Conservation (phyloP, 2,329 filamentous ascomycete species). For the Gaeumannomyces sp. region DNA sequence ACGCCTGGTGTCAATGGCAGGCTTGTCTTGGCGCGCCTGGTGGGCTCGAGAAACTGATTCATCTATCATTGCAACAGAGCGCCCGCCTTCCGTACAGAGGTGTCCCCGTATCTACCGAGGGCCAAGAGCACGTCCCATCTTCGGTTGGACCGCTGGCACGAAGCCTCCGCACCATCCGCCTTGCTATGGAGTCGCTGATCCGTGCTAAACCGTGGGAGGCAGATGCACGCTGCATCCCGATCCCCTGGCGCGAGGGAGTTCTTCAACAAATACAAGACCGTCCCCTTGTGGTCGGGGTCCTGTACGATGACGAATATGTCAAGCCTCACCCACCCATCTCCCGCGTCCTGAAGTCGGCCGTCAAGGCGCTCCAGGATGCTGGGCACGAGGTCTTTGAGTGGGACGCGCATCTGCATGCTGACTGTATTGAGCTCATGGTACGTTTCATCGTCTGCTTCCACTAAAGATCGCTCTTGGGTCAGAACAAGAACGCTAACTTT, state of each 20-base stretch:
- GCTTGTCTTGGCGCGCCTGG: background rate
- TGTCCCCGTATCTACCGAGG: slow-evolving; percentile 54
- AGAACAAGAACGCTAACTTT: background rate
- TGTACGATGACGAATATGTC: slow-evolving; percentile 35
- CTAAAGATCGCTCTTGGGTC: background rate
- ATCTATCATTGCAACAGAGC: slow-evolving; percentile 33
- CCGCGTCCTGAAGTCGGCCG: slow-evolving; percentile 35
- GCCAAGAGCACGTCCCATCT: slow-evolving; percentile 59
- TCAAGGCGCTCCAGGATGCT: slow-evolving; percentile 30
- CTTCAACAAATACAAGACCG: slow-evolving; percentile 34
- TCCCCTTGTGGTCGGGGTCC: slow-evolving; percentile 42
- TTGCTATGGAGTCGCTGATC: slow-evolving; percentile 41
- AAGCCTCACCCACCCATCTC: slow-evolving; percentile 46
- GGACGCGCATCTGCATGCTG: slow-evolving; percentile 43
- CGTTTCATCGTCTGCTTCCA: background rate
- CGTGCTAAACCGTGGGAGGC: slow-evolving; percentile 43
- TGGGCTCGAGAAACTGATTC: background rate
- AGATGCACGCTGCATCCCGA: slow-evolving; percentile 40
- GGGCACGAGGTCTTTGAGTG: slow-evolving; percentile 51
- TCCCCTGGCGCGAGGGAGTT: slow-evolving; percentile 39
- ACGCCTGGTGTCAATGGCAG: background rate
- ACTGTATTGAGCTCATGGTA: slow-evolving; percentile 35
- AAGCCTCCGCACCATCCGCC: slow-evolving; percentile 41
- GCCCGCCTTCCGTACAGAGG: slow-evolving; percentile 51
- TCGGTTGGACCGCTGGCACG: slow-evolving; percentile 55